Conservation (phyloP, 225 moss, liverwort and hornwort genomes). For the Ulota crispa region DNA sequence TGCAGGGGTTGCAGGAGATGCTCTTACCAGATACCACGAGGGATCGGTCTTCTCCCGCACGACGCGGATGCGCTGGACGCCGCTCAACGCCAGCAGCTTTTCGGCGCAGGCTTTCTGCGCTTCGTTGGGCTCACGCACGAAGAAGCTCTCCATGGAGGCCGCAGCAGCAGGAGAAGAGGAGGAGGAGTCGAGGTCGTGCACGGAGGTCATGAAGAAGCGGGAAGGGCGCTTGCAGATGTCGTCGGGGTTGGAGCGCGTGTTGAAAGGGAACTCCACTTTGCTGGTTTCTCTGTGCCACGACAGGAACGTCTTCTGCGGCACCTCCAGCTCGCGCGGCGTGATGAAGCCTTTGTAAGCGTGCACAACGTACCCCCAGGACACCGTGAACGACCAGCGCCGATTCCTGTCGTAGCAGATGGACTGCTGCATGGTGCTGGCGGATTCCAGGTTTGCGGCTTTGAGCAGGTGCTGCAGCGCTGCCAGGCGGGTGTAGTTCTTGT, state of each 20-base stretch:
- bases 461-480: constrained; percentile 37
- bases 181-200: background rate
- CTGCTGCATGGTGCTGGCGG: constrained; percentile 49
- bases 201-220: constrained; percentile 52
- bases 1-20: too few species aligned
- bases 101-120: constrained; percentile 34
- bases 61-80: constrained; percentile 42
- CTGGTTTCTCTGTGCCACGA: constrained; percentile 60
- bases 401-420: constrained; percentile 54
- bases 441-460: constrained; percentile 25
- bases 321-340: constrained; percentile 53
- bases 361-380: constrained; percentile 61
- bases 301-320: constrained; percentile 53
- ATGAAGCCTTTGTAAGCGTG: constrained; percentile 56
- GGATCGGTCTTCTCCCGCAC: constrained; percentile 31
- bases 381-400: constrained; percentile 59
- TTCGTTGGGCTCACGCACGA: constrained; percentile 25
- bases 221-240: constrained; percentile 46
- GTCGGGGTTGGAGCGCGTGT: constrained; percentile 42
- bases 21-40: constrained; percentile 45
- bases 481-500: constrained; percentile 33
- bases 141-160: constrained; percentile 31
- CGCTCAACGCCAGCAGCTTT: constrained; percentile 40
- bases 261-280: constrained; percentile 57
- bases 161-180: too few species aligned